Percentiles rank a stretch among this genome's conserved stretches.
Evolutionary conservation across 176 grass and related monocot genomes (phyloP).

Genomic region (Dendrocalamus sinicus): DNA sequence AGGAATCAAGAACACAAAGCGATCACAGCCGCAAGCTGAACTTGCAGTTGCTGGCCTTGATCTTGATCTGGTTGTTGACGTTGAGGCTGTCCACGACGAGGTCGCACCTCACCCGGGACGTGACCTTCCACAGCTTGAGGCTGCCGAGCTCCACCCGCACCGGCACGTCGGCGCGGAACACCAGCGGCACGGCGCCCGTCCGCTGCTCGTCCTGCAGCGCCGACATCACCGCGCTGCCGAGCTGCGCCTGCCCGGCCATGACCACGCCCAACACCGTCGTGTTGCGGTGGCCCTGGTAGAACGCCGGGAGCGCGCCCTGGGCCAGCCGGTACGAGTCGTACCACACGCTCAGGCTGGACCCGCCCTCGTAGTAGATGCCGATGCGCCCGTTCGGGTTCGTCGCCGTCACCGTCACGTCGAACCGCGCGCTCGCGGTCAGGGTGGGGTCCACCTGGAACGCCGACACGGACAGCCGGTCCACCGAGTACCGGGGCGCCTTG

Average conservation of each 20-base stretch:
- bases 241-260: constrained; percentile 60
- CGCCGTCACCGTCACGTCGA: constrained; percentile 78
- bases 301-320: constrained; percentile 56
- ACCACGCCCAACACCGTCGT: constrained; percentile 65
- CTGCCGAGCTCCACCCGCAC: constrained; percentile 62
- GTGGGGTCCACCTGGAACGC: constrained; percentile 53
- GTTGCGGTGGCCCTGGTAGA: constrained; percentile 86
- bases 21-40: constrained; percentile 73
- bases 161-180: constrained; percentile 77
- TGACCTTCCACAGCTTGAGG: constrained; percentile 70
- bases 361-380: constrained; percentile 69
- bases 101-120: constrained; percentile 64
- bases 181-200: constrained; percentile 59
- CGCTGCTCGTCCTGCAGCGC: constrained; percentile 64
- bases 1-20: constrained; percentile 8
- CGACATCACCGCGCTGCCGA: constrained; percentile 47
- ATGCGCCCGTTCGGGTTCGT: constrained; percentile 69
- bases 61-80: constrained; percentile 69
- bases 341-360: constrained; percentile 61
- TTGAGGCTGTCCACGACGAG: constrained; percentile 84
- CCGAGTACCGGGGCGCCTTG: constrained; percentile 81
- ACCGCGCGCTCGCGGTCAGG: constrained; percentile 51
- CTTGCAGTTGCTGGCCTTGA: constrained; percentile 94
- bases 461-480: constrained; percentile 63
- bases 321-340: constrained; percentile 52